Base-by-base conservation (phyloP, 2,329 filamentous ascomycete genomes). In the Dactylonectria estremocensis region DNA sequence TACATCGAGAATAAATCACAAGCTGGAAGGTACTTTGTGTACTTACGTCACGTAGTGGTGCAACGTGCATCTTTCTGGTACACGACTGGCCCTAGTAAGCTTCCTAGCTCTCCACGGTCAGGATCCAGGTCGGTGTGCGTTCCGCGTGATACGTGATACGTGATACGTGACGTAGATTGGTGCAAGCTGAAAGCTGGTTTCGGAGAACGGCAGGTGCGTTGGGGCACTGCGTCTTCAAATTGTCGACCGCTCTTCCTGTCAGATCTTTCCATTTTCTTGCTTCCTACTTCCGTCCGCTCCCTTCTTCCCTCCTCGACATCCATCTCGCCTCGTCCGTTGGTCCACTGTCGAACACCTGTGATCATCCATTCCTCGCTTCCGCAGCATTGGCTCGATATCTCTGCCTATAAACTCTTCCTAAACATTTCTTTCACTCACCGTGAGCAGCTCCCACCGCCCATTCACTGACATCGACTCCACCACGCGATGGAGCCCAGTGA, bases 401-500 rank as follows among this genome's bases (percentile, higher is more conserved):
- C 24, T 18, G 10, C 49, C 31, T 53, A 28, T 10, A 35, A 35
- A 18, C n/a, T 33, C 49, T 33, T 10, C n/a, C n/a, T 20, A 5
- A 35, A 20, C 28, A 28, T 33, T 35, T 18, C 14, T 18, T 20
- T n/a, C 18, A 18, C 31, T 35, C 11, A 53, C 31, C 31, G 50
- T 53, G 31, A 35, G 20, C 5, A 53, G 50, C n/a, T 53, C 50
- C 49, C 31, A 14, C 31, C 11, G 11, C n/a, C 24, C 11, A 10
- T 11, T 14, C 50, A 13, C 28, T 7, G 20, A 28, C 28, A 16
- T 18, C 50, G 35, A n/a, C 31, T 37, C 33, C 40, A 33, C 55
- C 20, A 54, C 67, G 60, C 43, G 66, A 80, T 80, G 77, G 74
- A 69, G 20, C 49, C 71, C 35, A 64, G 59, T 61, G 67, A 68